phyloP scores from a whole-genome alignment of 2,329 filamentous ascomycete genomes.

The Calonectria hawksworthii region DNA sequence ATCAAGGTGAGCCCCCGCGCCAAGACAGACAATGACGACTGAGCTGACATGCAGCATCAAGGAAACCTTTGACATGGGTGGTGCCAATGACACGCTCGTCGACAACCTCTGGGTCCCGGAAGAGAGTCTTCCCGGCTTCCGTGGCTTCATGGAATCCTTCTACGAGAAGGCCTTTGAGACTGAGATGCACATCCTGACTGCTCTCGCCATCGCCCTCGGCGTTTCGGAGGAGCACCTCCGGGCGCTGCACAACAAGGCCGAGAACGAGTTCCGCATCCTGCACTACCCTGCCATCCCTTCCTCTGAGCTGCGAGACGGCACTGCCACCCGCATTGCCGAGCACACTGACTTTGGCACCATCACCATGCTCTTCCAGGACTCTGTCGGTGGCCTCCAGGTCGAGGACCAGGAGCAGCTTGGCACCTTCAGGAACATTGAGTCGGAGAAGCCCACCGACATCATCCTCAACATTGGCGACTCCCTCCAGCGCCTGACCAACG shows the following conservation, averaged over 20 bases:
- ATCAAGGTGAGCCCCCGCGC: slow-evolving; percentile 37
- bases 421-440: slow-evolving; percentile 43
- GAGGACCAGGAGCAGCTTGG: slow-evolving; percentile 45
- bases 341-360: slow-evolving; percentile 53
- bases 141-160: slow-evolving; percentile 65
- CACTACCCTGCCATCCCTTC: slow-evolving; percentile 61
- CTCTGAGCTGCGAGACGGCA: slow-evolving; percentile 45
- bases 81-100: slow-evolving; percentile 47
- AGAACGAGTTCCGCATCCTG: slow-evolving; percentile 72
- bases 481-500: slow-evolving; percentile 55
- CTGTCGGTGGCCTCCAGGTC: slow-evolving; percentile 45
- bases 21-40: neutral
- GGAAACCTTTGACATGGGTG: slow-evolving; percentile 57
- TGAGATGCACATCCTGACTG: slow-evolving; percentile 81
- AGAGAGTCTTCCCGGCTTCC: slow-evolving; percentile 40
- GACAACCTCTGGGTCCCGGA: slow-evolving; percentile 48
- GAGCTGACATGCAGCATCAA: slow-evolving; percentile 47
- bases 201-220: slow-evolving; percentile 81
- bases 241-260: slow-evolving; percentile 65
- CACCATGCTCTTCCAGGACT: slow-evolving; percentile 50
- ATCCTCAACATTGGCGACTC: slow-evolving; percentile 58
- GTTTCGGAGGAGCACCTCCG: slow-evolving; percentile 80
- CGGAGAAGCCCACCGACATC: slow-evolving; percentile 45
- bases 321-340: slow-evolving; percentile 47
- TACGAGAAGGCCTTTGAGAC: slow-evolving; percentile 78